These are phyloP conservation scores for Debaryomyces coudertii DNA, from an alignment of 1,139 yeast species.

Conservation along the genomic window DNA sequence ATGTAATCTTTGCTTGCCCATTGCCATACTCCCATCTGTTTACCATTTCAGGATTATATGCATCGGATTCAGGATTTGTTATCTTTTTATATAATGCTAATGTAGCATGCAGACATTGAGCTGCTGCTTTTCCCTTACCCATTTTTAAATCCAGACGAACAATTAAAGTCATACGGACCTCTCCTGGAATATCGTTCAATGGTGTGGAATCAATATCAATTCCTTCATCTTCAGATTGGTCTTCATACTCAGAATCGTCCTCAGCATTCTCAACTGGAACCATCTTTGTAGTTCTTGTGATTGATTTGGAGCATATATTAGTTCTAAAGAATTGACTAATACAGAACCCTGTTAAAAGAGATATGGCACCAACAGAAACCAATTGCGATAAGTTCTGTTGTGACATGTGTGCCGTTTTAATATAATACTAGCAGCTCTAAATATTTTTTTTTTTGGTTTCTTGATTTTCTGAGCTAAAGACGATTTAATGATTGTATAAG, in stretches of 20 bases:
- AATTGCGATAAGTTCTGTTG: constrained; percentile 16
- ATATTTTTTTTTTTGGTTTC: neutral
- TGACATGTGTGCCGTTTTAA: constrained; percentile 7
- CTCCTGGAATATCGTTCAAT: constrained; percentile 69
- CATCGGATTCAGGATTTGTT: constrained; percentile 52
- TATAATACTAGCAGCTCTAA: neutral
- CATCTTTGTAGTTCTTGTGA: neutral
- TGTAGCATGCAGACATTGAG: constrained; percentile 98
- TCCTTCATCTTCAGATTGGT: constrained; percentile 51
- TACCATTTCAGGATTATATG: constrained; percentile 62
- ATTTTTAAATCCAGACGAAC: constrained; percentile 88
- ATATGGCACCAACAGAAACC: constrained; percentile 25
- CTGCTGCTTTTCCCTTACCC: constrained; percentile 97
- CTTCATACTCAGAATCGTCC: constrained; percentile 39
- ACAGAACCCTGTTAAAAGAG: constrained; percentile 14
- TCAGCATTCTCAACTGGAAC: constrained; percentile 10
- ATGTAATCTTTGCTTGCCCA: constrained; percentile 95
- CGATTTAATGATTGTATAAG: neutral
- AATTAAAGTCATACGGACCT: constrained; percentile 84
- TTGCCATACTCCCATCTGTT: constrained; percentile 73
- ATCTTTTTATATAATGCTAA: constrained; percentile 81
- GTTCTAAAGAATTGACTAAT: constrained; percentile 3
- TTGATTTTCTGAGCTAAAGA: neutral
- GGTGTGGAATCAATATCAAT: constrained; percentile 56
- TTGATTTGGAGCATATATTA: neutral